Evolutionary conservation across 2,329 filamentous ascomycete genomes (phyloP), one percentile per base, ranked within the genome.

Genomic region (Arthrobotrys conoides): DNA sequence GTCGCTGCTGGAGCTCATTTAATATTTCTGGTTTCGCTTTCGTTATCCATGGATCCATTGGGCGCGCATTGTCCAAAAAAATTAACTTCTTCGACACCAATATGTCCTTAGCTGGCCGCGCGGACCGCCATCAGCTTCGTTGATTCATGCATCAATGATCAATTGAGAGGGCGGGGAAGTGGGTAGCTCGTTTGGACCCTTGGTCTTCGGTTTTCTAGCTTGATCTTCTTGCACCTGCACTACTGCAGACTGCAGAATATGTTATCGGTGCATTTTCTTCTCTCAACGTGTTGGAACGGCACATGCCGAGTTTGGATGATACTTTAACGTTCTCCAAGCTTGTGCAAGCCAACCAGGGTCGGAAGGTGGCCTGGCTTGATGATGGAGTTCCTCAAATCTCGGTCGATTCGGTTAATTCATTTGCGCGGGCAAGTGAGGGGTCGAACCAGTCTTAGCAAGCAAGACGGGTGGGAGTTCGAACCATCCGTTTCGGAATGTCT

Each of bases 281-380:
- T 33, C 72, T 77, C 73, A 77, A 77, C 66, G 71, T 61, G 67
- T 77, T 71, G 30, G 51, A 30, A 49, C 51, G 61, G 69, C 33
- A 65, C 59, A 57, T 57, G 33, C 59, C 66, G 66, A 69, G 27
- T 16, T 48, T n/a, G 16, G 10, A 36, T 36, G 33, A 61, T 24
- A 5, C 44, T 44, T 61, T 20, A 44, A 44, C 33, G 14, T 27
- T 27, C 36, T 41, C n/a, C 8, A 44, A 44, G 33, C 20, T 61
- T 41, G 41, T 61, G 66, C 36, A 18, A 61, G 16, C 20, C 27
- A 30, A 57, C 55, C 57, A 64, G 44, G 67, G 27, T 63, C 59
- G 66, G 73, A 44, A 77, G 67, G 73, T 71, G 51, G 24, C 16
- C 24, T 30, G 24, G 24, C n/a, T 14, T 49, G 27, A 12, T 38